Percentiles rank a stretch among this genome's conserved stretches.
Evolutionary conservation across 164 flowering plant genomes (phyloP).

Genomic region (Umbilicus rupestris): DNA sequence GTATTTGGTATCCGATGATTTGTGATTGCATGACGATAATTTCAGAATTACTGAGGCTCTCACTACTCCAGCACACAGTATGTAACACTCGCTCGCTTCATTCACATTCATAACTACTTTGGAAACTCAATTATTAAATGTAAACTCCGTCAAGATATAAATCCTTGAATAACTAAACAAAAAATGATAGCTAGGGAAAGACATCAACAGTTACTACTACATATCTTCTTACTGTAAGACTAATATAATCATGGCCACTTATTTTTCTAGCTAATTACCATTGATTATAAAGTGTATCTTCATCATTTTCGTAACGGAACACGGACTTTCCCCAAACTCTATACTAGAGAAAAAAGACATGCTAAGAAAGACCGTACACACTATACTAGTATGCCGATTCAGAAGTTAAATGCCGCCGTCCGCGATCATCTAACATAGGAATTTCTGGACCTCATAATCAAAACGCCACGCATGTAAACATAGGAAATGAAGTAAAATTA

Average conservation of each 20-base stretch:
- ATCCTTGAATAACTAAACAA: background rate
- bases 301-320: background rate
- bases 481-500: constrained; percentile 11
- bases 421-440: too few relatives aligned
- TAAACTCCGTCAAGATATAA: background rate
- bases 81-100: background rate
- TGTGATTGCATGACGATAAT: too few relatives aligned
- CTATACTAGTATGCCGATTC: too few relatives aligned
- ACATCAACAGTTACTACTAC: background rate
- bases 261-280: background rate
- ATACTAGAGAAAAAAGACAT: background rate
- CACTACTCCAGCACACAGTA: background rate
- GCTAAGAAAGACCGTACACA: background rate
- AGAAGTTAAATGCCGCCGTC: too few relatives aligned
- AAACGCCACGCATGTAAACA: background rate
- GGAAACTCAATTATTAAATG: background rate
- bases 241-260: background rate
- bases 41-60: background rate
- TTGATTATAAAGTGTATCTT: background rate
- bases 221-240: too few relatives aligned
- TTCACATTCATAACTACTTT: background rate
- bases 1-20: too few relatives aligned
- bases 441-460: background rate
- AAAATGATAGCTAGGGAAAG: background rate
- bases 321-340: background rate